These are phyloP conservation scores for Hawksworthiomyces lignivorus DNA, from an alignment of 2,329 filamentous ascomycete species.

Conservation along the genomic window DNA sequence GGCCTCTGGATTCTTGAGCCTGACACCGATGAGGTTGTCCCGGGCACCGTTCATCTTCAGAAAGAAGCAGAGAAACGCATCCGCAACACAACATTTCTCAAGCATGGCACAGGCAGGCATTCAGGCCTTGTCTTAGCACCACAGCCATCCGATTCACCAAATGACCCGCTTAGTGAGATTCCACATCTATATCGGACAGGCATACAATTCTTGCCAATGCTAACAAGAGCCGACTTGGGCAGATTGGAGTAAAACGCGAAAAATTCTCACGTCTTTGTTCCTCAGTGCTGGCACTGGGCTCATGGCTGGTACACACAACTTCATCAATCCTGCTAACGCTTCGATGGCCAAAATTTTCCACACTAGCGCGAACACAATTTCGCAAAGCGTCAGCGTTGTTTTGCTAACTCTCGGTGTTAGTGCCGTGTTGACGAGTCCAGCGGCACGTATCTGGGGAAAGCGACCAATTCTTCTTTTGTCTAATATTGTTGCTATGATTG, in stretches of 20 bases:
- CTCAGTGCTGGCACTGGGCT: slow-evolving; percentile 29
- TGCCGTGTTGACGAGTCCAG: slow-evolving; percentile 34
- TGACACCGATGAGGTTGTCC: slow-evolving; percentile 4
- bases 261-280: slow-evolving; percentile 30
- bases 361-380: slow-evolving; percentile 25
- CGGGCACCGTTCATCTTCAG: slow-evolving; percentile 2
- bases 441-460: slow-evolving; percentile 23
- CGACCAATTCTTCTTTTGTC: slow-evolving; percentile 27
- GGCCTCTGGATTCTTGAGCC: slow-evolving; percentile 7
- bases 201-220: too few relatives aligned
- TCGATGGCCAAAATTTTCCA: slow-evolving; percentile 19
- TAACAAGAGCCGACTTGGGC: neutral
- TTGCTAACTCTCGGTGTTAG: slow-evolving; percentile 65
- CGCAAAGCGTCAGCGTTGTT: slow-evolving; percentile 25
- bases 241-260: slow-evolving; percentile 20
- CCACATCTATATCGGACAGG: too few relatives aligned
- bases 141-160: slow-evolving; percentile 2
- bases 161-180: slow-evolving; percentile 5
- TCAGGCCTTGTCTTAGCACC: slow-evolving; percentile 1
- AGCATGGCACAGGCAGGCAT: slow-evolving; percentile 1
- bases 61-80: slow-evolving; percentile 1
- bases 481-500: slow-evolving; percentile 20
- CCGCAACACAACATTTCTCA: slow-evolving; percentile 1
- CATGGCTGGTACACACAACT: slow-evolving; percentile 17
- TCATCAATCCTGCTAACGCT: slow-evolving; percentile 28